These are phyloP conservation scores for Ophiostoma australiae DNA, from an alignment of 2,329 filamentous ascomycete genomes.

Conservation along the genomic window DNA sequence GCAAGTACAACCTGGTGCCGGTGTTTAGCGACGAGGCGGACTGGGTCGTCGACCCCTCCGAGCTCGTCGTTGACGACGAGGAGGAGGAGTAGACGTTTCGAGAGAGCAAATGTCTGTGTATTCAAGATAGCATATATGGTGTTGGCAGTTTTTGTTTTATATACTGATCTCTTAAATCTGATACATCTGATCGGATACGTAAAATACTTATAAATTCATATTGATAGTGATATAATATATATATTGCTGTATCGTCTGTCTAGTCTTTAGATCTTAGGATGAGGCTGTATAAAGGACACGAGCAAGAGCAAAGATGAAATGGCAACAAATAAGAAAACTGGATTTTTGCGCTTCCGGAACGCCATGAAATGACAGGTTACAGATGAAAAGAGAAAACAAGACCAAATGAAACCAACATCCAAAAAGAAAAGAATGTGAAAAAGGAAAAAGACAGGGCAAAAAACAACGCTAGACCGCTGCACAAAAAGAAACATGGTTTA, in stretches of 20 bases:
- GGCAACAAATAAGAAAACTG: conserved; percentile 9
- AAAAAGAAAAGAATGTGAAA: neutral
- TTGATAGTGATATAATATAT: too few species aligned
- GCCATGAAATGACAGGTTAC: neutral
- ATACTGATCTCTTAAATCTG: neutral
- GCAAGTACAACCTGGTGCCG: conserved; percentile 56
- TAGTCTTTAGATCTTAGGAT: neutral
- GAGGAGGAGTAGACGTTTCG: neutral
- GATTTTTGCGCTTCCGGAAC: conserved; percentile 14
- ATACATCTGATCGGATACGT: too few species aligned
- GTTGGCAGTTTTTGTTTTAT: neutral
- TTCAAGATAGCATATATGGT: neutral
- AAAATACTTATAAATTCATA: neutral
- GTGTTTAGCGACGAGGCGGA: conserved; percentile 55
- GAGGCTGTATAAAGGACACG: neutral
- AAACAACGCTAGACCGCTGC: neutral
- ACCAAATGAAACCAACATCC: conserved; percentile 2
- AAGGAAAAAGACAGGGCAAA: neutral
- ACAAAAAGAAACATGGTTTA: neutral
- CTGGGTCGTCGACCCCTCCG: conserved; percentile 39
- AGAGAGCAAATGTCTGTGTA: neutral
- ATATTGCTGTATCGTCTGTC: conserved; percentile 9
- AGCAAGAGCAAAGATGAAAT: neutral
- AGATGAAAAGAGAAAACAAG: neutral
- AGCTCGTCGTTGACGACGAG: conserved; percentile 12